These are phyloP conservation scores for Sesbania bispinosa DNA, from an alignment of 306 rosid genomes.

Conservation along the genomic window DNA sequence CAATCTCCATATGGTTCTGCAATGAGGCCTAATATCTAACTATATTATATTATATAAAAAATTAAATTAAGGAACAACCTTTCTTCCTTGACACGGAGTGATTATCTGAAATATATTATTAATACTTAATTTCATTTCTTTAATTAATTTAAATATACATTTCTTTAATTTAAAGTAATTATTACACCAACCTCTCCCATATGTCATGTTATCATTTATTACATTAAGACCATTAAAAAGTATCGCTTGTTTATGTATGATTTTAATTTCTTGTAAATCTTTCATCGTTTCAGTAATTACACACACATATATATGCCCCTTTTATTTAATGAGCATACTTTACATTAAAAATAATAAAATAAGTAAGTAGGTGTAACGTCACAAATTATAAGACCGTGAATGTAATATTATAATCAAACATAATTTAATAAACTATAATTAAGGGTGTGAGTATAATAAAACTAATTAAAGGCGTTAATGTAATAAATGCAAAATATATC, in stretches of 20 bases:
- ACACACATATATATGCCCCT: too few relatives aligned
- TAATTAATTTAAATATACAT: neutral
- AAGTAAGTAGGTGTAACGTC: too few relatives aligned
- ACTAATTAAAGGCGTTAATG: too few relatives aligned
- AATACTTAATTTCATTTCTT: neutral
- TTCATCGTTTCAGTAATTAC: too few relatives aligned
- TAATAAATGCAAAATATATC: too few relatives aligned
- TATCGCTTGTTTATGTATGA: too few relatives aligned
- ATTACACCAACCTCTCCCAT: neutral
- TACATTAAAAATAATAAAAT: too few relatives aligned
- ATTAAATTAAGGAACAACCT: neutral
- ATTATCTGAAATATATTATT: neutral
- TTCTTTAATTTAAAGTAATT: neutral
- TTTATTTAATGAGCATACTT: neutral
- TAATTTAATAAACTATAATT: too few relatives aligned
- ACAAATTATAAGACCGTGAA: too few relatives aligned
- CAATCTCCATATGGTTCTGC: neutral
- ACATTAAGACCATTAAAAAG: neutral
- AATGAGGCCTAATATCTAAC: neutral
- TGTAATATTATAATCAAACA: too few relatives aligned
- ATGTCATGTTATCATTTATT: neutral
- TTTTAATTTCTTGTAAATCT: neutral
- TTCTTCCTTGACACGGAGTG: neutral
- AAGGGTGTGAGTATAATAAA: too few relatives aligned
- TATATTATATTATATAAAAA: too few relatives aligned